phyloP scores from a whole-genome alignment of 2,329 filamentous ascomycete species.

The Alternaria sp. region DNA sequence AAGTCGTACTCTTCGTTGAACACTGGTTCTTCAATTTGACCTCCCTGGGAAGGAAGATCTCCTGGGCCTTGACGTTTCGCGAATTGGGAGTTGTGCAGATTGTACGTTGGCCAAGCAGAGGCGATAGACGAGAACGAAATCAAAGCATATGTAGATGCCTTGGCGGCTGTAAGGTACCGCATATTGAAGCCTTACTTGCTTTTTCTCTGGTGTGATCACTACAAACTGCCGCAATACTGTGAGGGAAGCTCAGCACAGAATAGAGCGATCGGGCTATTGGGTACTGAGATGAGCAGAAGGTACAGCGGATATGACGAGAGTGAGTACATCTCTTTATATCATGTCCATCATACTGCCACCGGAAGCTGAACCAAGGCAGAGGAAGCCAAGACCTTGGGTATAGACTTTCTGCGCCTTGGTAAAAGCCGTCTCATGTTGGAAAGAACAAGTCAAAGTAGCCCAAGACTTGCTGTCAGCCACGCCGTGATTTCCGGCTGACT shows the following conservation, averaged over 20 bases:
- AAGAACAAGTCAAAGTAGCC: not conserved
- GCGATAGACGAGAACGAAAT: constrained; percentile 11
- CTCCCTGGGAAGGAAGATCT: constrained; percentile 10
- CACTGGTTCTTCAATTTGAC: constrained; percentile 3
- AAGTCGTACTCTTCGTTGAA: constrained; percentile 30
- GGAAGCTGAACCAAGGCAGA: not conserved
- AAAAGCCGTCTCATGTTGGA: not conserved
- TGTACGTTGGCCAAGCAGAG: constrained; percentile 21
- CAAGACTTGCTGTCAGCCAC: not conserved
- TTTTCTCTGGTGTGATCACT: not conserved
- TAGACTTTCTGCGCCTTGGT: not conserved
- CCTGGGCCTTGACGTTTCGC: constrained; percentile 16
- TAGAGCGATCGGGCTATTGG: not conserved
- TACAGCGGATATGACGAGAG: not conserved
- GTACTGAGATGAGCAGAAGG: not conserved
- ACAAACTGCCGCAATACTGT: not conserved
- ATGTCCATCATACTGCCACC: not conserved
- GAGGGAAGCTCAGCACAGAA: not conserved
- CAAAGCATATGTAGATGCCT: constrained; percentile 8
- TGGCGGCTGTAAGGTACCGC: constrained; percentile 5
- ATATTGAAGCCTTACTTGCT: not conserved
- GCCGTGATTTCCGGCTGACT: not conserved
- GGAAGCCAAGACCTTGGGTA: constrained; percentile 2
- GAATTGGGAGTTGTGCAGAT: constrained; percentile 17
- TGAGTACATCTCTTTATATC: constrained; percentile 3